Base-by-base conservation (phyloP, 2,329 filamentous ascomycete species). In the Sporothrix schenckii region DNA sequence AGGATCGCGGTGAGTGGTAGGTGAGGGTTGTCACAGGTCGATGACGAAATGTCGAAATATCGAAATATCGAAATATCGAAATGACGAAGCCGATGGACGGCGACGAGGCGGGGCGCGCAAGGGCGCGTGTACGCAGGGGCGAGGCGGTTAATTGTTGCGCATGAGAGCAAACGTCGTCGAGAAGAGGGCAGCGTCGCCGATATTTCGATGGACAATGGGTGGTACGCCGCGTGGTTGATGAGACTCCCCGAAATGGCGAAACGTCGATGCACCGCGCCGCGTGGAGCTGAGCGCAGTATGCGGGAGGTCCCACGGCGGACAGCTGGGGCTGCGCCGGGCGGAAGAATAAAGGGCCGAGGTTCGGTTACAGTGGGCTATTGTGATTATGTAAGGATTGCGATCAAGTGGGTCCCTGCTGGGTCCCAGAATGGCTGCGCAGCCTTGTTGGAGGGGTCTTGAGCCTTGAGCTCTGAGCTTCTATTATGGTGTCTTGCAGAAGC, bases 331-430 rank as follows among this genome's bases (percentile, higher is more conserved):
- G n/a, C 10, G n/a, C 10, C 21, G 24, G n/a, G 9, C 69, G 69
- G 69, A 70, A 70, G 44, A 70, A 70, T 27, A 41, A 61, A 50
- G 53, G 14, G 44, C 69, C 61, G 44, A 19, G 24, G 44, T 13
- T 6, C 21, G 7, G 44, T 16, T 47, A 19, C 54, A 16, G 34
- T 24, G 7, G 19, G 9, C 10, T 44, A 1, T 5, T 1, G 3
- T 11, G 30, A n/a, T 61, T 61, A 61, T 47, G 39, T 61, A 61
- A 61, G 11, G 19, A 7, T 2, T 0, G 21, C 52, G 19, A 24
- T 27, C 9, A 61, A 61, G 39, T 61, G 39, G 58, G 11, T 44
- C 27, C 13, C 7, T 9, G 1, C 30, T 11, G 27, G 30, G 39
- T n/a, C 34, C 39, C 34, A 61, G 58, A 58, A 44, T 27, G 9